A percentile compares a stretch with the other conserved stretches of the same genome.
Conservation (phyloP, 805 yeast species). For the Cyberlindnera xishuangbannaensis region DNA sequence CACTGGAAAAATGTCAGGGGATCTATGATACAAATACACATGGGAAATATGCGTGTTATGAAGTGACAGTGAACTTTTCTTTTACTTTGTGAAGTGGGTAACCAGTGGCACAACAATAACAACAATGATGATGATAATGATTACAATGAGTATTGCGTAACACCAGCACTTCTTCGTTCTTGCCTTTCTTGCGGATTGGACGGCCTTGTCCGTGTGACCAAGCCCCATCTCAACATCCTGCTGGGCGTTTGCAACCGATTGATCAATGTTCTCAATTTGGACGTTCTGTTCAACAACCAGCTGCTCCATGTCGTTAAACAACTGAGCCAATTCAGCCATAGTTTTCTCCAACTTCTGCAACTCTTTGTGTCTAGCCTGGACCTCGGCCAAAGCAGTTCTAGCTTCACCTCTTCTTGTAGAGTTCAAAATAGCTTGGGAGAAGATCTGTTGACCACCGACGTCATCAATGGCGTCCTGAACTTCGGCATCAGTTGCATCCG, state of each 20-base stretch:
- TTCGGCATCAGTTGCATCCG: slow-evolving; percentile 78
- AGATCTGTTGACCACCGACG: slow-evolving; percentile 82
- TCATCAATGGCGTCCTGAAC: slow-evolving; percentile 82
- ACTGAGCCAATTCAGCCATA: slow-evolving; percentile 90
- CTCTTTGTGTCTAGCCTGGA: slow-evolving; percentile 92
- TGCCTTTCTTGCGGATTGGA: slow-evolving; percentile 79
- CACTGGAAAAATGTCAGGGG: too few relatives aligned
- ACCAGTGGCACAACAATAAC: slow-evolving; percentile 47
- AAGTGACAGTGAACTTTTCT: too few relatives aligned
- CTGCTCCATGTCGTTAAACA: slow-evolving; percentile 94
- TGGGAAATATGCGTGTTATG: too few relatives aligned
- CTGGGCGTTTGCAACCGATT: slow-evolving; percentile 78
- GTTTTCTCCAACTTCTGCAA: slow-evolving; percentile 91
- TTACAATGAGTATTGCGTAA: slow-evolving; percentile 52
- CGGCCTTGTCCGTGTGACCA: slow-evolving; percentile 89
- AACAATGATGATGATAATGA: slow-evolving; percentile 59
- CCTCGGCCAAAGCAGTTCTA: slow-evolving; percentile 89
- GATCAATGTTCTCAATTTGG: slow-evolving; percentile 75
- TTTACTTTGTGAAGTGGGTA: slow-evolving; percentile 18
- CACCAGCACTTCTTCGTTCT: slow-evolving; percentile 91
- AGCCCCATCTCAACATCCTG: slow-evolving; percentile 90
- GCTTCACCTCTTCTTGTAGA: slow-evolving; percentile 93
- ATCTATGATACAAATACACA: too few relatives aligned
- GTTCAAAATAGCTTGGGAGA: slow-evolving; percentile 85
- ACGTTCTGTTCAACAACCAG: slow-evolving; percentile 94